phyloP scores from a whole-genome alignment of 768 basidiomycete species.

The Lactarius akahatsu region DNA sequence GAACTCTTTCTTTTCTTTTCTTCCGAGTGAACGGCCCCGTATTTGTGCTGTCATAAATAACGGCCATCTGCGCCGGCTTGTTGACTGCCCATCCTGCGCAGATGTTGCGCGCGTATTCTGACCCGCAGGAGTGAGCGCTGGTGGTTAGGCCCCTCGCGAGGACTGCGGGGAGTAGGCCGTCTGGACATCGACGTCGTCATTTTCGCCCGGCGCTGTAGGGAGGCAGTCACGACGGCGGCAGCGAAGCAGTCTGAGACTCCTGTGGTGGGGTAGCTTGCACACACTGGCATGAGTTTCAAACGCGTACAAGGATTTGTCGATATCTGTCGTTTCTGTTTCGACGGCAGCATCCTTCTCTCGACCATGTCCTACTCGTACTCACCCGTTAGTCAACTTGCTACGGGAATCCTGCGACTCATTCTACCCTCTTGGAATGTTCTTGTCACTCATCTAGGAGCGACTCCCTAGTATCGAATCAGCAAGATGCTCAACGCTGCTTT shows the following conservation, averaged over 20 bases:
- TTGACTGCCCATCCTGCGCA: slow-evolving; percentile 75
- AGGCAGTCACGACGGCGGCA: slow-evolving; percentile 22
- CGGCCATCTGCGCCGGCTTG: slow-evolving; percentile 79
- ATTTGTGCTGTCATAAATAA: not conserved
- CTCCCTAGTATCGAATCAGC: too few species aligned
- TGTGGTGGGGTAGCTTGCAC: not conserved
- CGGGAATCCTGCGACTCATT: too few species aligned
- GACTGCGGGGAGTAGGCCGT: slow-evolving; percentile 46
- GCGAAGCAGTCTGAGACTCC: slow-evolving; percentile 9
- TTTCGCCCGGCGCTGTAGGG: slow-evolving; percentile 15
- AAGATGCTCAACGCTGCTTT: too few species aligned
- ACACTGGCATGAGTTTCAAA: not conserved
- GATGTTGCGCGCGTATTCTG: slow-evolving; percentile 67
- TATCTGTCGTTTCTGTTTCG: too few species aligned
- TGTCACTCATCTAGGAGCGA: too few species aligned
- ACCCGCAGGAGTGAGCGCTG: slow-evolving; percentile 74
- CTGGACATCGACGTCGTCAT: too few species aligned
- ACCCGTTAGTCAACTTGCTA: too few species aligned
- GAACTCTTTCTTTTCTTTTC: slow-evolving; percentile 1
- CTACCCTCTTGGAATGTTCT: too few species aligned
- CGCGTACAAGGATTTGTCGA: not conserved
- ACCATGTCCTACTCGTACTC: too few species aligned
- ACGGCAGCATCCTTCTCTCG: too few species aligned
- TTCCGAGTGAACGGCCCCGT: not conserved
- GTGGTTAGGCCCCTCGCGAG: slow-evolving; percentile 61